Evolutionary conservation across 2,329 filamentous ascomycete genomes (phyloP).

Genomic region (Dendryphion nanum): DNA sequence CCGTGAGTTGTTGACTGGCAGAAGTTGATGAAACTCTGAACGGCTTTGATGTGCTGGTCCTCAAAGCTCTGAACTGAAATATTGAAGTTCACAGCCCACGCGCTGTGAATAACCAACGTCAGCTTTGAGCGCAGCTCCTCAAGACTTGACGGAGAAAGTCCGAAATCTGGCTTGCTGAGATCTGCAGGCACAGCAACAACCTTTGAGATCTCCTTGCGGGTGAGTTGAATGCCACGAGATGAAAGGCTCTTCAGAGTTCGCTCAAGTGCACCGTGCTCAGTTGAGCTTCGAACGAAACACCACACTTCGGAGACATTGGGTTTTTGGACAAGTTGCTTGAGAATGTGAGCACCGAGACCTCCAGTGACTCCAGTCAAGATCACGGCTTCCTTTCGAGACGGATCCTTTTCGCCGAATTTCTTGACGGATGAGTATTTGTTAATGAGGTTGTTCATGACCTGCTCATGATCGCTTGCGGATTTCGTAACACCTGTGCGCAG

Average conservation of each 20-base stretch:
- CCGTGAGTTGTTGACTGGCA: conserved; percentile 32
- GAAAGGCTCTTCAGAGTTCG: background rate
- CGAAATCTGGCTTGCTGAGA: conserved; percentile 43
- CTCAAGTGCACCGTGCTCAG: conserved; percentile 26
- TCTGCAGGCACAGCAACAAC: conserved; percentile 42
- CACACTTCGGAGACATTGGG: conserved; percentile 44
- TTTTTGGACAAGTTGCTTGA: conserved; percentile 36
- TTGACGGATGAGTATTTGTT: conserved; percentile 44
- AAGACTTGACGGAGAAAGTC: conserved; percentile 30
- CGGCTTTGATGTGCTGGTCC: conserved; percentile 44
- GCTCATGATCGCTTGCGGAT: conserved; percentile 36
- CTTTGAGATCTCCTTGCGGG: conserved; percentile 13
- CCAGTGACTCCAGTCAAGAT: conserved; percentile 66
- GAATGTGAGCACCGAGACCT: conserved; percentile 61
- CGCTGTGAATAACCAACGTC: conserved; percentile 50
- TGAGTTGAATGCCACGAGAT: background rate
- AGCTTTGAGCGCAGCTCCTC: conserved; percentile 22
- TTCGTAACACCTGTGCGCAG: conserved; percentile 40
- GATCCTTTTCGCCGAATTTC: conserved; percentile 1
- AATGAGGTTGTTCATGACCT: conserved; percentile 49
- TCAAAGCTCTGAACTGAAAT: conserved; percentile 53
- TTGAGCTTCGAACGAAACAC: conserved; percentile 52
- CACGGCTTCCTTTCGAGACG: conserved; percentile 15
- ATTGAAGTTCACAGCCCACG: conserved; percentile 60
- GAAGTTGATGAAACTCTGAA: conserved; percentile 45